Base-by-base conservation (phyloP, 139 green algal genomes). In the Chlorella sp. region DNA sequence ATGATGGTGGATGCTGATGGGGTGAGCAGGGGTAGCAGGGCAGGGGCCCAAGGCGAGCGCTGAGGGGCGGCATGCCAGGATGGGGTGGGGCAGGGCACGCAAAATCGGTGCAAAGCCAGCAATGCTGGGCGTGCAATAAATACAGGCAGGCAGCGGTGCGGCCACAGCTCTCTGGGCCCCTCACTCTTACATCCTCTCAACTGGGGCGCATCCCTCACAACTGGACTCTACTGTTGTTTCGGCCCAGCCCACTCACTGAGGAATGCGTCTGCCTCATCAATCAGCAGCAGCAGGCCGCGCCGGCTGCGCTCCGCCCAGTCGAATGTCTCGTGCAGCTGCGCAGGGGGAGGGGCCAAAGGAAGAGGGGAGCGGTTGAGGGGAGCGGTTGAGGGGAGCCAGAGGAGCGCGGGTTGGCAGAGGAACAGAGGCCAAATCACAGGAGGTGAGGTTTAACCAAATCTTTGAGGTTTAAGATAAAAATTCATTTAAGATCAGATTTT, bases 241-340 rank as follows among this genome's bases (percentile, higher is more conserved):
- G n/a, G n/a, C n/a, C 71, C 28, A 36, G 3, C 12, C 9, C 68
- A 34, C 87, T 86, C 78, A 91, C 88, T 95, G 79, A 99, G 94
- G 93, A 99, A 99, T 1, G 98, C 98, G 86, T 99, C 98, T 21
- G 98, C 98, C 93, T 98, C 96, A 90, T 99, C 97, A 40, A 99
- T 98, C 89, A 99, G 99, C 81, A 99, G 95, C 93, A 99, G 94
- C 94, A 99, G 92, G 57, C 98, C 98, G 66, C 93, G 88, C 42
- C 79, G 85, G 88, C 91, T 96, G 91, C 94, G 92, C 93, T 98
- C 95, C 21, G 97, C 96, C 98, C 98, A 99, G 93, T 99, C 98
- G 93, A 99, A 99, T n/a, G 97, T 94, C 73, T 97, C 92, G 92
- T 99, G 98, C 78, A 99, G 95, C 94, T 99, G 84, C 84, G 61